Percentiles rank a stretch among this genome's conserved stretches.
phyloP scores from a whole-genome alignment of 768 basidiomycete genomes.

The Mycena polygramma region DNA sequence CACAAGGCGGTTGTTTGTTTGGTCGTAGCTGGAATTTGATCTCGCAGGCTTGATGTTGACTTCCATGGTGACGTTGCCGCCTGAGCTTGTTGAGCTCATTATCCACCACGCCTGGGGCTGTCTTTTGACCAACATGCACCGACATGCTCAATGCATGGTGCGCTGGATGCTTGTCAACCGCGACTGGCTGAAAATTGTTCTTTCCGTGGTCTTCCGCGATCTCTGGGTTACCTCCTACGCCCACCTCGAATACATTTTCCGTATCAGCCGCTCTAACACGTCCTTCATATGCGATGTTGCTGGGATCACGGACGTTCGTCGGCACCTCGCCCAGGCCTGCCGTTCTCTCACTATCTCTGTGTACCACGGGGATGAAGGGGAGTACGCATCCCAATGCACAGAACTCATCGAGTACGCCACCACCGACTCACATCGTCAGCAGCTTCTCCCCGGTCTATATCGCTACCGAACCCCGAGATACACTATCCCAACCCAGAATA shows the following conservation, averaged over 20 bases:
- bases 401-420: neutral
- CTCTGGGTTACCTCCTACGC: neutral
- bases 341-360: constrained; percentile 4
- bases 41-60: no score
- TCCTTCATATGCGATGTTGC: neutral
- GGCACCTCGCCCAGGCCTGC: neutral
- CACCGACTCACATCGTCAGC: no score
- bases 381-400: neutral
- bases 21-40: no score
- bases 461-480: no score
- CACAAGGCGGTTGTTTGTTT: no score
- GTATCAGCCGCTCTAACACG: neutral
- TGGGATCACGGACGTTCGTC: neutral
- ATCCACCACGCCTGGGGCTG: neutral
- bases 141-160: constrained; percentile 1
- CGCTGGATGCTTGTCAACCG: neutral
- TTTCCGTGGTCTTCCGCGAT: neutral
- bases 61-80: no score
- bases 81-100: neutral
- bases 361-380: neutral
- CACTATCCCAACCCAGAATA: no score
- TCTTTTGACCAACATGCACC: neutral
- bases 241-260: neutral
- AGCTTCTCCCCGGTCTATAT: no score
- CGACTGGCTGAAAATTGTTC: constrained; percentile 4